Conservation (phyloP, 164 flowering plant species). For the Santalum album region DNA sequence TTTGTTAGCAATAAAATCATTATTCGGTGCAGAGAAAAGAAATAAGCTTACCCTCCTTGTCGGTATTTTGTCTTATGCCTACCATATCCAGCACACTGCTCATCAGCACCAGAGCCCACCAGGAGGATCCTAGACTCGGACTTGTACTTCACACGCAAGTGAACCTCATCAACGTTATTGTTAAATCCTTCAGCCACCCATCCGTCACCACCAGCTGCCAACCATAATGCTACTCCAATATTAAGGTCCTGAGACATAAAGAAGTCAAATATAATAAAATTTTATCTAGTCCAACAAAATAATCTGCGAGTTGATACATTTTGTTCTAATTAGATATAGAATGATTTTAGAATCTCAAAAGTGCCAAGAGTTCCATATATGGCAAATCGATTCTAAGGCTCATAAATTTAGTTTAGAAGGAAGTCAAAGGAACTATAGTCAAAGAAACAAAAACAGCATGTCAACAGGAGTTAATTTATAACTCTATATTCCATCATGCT, state of each 20-base stretch:
- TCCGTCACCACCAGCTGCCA: slow-evolving; percentile 91
- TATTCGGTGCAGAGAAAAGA: not conserved
- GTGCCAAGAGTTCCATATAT: too few species aligned
- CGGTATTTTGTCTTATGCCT: slow-evolving; percentile 82
- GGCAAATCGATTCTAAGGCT: too few species aligned
- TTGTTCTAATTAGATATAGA: too few species aligned
- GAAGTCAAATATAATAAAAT: not conserved
- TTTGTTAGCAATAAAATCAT: not conserved
- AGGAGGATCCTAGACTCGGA: slow-evolving; percentile 72
- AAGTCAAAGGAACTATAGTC: too few species aligned
- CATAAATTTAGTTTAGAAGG: too few species aligned
- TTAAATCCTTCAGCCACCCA: slow-evolving; percentile 38
- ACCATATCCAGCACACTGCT: slow-evolving; percentile 98
- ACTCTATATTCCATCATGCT: too few species aligned
- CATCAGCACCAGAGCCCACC: slow-evolving; percentile 99
- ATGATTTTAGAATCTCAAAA: too few species aligned
- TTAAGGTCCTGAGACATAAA: slow-evolving; percentile 66
- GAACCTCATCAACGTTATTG: slow-evolving; percentile 11
- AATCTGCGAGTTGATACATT: too few species aligned
- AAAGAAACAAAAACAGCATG: too few species aligned
- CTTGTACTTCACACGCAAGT: slow-evolving; percentile 39
- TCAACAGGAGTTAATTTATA: too few species aligned
- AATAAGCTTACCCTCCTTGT: slow-evolving; percentile 52
- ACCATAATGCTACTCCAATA: slow-evolving; percentile 92
- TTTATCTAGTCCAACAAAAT: not conserved